Percentiles rank a stretch among this genome's conserved stretches.
These are phyloP conservation scores for Trichophyton rubrum DNA, from an alignment of 2,329 filamentous ascomycete genomes.

Conservation along the genomic window DNA sequence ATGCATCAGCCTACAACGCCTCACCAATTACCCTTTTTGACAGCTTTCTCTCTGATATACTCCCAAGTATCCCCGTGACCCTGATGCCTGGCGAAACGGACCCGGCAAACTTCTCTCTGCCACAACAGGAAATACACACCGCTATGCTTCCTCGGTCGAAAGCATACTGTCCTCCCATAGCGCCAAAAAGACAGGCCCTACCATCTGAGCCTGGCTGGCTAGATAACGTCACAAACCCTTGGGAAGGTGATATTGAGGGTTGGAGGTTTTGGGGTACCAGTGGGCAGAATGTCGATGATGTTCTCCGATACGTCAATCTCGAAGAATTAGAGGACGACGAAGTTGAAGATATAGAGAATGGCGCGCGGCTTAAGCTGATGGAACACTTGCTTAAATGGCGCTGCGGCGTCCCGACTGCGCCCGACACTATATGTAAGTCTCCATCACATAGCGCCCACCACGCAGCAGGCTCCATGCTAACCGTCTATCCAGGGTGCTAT, in stretches of 20 bases:
- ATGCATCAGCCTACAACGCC: slow-evolving; percentile 76
- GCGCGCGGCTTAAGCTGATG: slow-evolving; percentile 76
- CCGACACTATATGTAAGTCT: slow-evolving; percentile 78
- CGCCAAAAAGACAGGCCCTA: slow-evolving; percentile 21
- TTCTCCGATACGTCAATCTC: slow-evolving; percentile 73
- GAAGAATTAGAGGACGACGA: slow-evolving; percentile 17
- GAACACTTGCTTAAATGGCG: slow-evolving; percentile 90
- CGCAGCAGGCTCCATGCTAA: neutral
- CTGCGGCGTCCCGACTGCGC: slow-evolving; percentile 80
- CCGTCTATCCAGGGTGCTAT: slow-evolving; percentile 58
- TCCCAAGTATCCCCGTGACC: slow-evolving; percentile 79
- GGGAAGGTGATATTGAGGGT: slow-evolving; percentile 80
- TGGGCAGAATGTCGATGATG: slow-evolving; percentile 86
- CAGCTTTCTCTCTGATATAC: slow-evolving; percentile 63
- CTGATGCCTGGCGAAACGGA: slow-evolving; percentile 73
- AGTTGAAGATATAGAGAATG: slow-evolving; percentile 35
- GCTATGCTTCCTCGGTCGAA: slow-evolving; percentile 77
- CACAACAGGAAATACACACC: slow-evolving; percentile 83
- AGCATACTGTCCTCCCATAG: slow-evolving; percentile 43
- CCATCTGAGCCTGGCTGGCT: slow-evolving; percentile 56
- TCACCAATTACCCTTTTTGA: slow-evolving; percentile 74
- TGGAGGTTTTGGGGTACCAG: slow-evolving; percentile 77
- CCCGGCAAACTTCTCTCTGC: slow-evolving; percentile 77
- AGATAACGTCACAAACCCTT: slow-evolving; percentile 83
- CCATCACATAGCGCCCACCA: neutral